phyloP scores from a whole-genome alignment of 2,329 filamentous ascomycete genomes.

The Colletotrichum sp. region DNA sequence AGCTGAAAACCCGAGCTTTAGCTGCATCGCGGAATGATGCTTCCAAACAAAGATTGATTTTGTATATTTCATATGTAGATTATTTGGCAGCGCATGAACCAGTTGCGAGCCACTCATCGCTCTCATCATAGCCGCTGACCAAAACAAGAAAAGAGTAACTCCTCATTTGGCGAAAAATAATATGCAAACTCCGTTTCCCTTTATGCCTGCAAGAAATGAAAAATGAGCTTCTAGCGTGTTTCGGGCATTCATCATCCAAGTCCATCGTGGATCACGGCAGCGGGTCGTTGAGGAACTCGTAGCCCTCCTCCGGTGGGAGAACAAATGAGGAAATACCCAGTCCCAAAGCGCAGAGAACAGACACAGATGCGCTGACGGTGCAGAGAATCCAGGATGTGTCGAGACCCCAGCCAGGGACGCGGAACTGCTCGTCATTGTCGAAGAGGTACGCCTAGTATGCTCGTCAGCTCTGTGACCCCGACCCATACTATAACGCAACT shows the following conservation, averaged over 20 bases:
- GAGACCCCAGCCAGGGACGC: conserved; percentile 78
- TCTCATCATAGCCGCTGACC: neutral
- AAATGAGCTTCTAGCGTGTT: neutral
- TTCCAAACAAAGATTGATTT: neutral
- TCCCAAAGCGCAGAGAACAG: conserved; percentile 57
- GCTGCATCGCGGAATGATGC: neutral
- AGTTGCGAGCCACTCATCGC: neutral
- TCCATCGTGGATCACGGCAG: conserved; percentile 18
- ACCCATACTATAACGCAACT: no score
- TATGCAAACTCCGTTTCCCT: neutral
- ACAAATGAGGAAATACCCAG: conserved; percentile 71
- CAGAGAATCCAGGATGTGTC: conserved; percentile 80
- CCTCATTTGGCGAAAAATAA: neutral
- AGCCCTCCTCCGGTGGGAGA: conserved; percentile 82
- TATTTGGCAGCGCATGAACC: neutral
- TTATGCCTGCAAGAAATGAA: neutral
- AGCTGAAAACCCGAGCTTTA: no score
- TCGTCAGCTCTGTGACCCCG: neutral
- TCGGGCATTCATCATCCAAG: neutral
- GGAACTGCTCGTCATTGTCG: conserved; percentile 83
- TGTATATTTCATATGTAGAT: neutral
- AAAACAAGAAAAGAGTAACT: neutral
- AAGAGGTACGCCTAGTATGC: conserved; percentile 76
- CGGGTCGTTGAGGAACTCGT: conserved; percentile 69
- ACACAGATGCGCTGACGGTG: conserved; percentile 58